Evolutionary conservation across 2,329 filamentous ascomycete genomes (phyloP).

Genomic region (Penicillium sp.): DNA sequence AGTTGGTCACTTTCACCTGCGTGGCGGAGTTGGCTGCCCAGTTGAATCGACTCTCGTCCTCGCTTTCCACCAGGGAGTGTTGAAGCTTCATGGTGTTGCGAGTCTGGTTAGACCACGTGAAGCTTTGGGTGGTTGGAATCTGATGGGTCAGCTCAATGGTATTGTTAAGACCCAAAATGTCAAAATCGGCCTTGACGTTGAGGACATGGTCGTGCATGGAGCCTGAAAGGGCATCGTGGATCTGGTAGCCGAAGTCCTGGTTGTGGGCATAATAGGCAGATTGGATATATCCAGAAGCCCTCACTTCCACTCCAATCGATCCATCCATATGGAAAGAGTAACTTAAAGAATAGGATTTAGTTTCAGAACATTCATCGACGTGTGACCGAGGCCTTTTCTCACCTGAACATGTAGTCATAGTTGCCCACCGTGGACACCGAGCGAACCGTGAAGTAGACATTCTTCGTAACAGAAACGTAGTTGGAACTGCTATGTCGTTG

Average conservation of each 20-base stretch:
- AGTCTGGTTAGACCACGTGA: too few relatives aligned
- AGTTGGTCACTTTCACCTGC: not conserved
- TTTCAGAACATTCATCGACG: too few relatives aligned
- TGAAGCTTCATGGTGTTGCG: not conserved
- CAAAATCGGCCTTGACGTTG: too few relatives aligned
- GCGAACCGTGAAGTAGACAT: too few relatives aligned
- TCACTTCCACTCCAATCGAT: not conserved
- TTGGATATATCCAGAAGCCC: conserved; percentile 1
- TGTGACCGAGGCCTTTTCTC: too few relatives aligned
- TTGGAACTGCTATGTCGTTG: not conserved
- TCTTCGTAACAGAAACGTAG: not conserved
- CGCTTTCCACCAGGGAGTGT: not conserved
- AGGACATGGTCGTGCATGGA: too few relatives aligned
- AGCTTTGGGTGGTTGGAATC: too few relatives aligned
- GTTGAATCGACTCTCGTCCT: not conserved
- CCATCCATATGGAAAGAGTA: conserved; percentile 1
- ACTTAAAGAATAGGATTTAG: too few relatives aligned
- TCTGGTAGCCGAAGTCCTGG: not conserved
- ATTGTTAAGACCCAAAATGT: too few relatives aligned
- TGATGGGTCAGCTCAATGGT: too few relatives aligned
- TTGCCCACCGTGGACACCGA: too few relatives aligned
- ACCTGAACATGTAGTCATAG: too few relatives aligned
- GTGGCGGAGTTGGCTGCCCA: conserved; percentile 1
- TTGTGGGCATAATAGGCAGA: not conserved
- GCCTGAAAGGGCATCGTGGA: not conserved